phyloP scores from a whole-genome alignment of 2,329 filamentous ascomycete species.

The Fusarium mexicanum region DNA sequence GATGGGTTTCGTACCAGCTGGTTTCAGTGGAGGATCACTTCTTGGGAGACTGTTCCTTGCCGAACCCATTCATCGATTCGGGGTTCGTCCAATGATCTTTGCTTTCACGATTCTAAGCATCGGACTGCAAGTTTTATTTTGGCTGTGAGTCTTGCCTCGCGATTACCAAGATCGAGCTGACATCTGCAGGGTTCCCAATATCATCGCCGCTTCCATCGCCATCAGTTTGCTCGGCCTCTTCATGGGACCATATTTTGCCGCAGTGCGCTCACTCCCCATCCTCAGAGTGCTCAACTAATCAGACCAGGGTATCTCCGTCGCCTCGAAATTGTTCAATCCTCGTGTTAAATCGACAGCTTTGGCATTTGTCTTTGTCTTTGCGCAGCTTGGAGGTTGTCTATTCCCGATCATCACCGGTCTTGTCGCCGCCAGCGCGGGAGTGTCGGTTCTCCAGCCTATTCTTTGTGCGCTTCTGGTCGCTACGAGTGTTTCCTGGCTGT shows the following conservation, averaged over 20 bases:
- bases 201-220: conserved; percentile 61
- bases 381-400: conserved; percentile 63
- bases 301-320: conserved; percentile 61
- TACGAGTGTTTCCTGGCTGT: conserved; percentile 58
- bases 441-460: conserved; percentile 62
- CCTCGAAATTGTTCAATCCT: conserved; percentile 59
- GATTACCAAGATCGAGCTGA: neutral
- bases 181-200: conserved; percentile 50
- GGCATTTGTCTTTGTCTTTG: conserved; percentile 65
- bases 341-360: conserved; percentile 50
- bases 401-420: conserved; percentile 66
- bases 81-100: conserved; percentile 67
- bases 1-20: conserved; percentile 70
- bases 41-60: conserved; percentile 66
- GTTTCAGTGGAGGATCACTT: conserved; percentile 66
- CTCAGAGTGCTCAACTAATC: neutral
- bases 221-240: conserved; percentile 67
- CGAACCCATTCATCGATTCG: conserved; percentile 67
- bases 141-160: conserved; percentile 55
- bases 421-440: conserved; percentile 56
- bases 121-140: conserved; percentile 67
- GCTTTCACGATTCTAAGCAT: conserved; percentile 63
- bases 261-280: conserved; percentile 48
- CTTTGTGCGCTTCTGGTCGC: conserved; percentile 58
- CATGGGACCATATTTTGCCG: conserved; percentile 66